Base-by-base conservation (phyloP, 306 rosid genomes). In the Ziziphus jujuba region DNA sequence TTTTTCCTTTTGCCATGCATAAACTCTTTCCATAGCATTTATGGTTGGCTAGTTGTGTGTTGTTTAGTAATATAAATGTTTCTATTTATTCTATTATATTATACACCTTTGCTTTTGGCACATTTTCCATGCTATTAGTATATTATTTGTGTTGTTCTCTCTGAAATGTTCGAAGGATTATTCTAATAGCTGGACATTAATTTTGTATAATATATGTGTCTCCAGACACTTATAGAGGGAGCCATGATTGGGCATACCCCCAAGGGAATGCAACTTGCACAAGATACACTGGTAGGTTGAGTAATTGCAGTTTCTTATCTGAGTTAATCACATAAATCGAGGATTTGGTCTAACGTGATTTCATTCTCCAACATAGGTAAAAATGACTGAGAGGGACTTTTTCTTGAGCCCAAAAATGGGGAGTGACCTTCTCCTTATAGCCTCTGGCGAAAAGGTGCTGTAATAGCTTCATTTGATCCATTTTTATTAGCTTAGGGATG, bases 181-280 rank as follows among this genome's bases (percentile, higher is more conserved):
- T 45, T 48, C 56, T 38, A 23, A 31, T 59, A 60, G 56, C n/a
- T 19, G 63, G 43, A 48, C 36, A 61, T 56, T 75, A 57, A 75
- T 61, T 55, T 60, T 36, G 72, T 56, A 73, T 52, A 72, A 52
- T 58, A 53, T 73, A 52, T 71, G 69, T 75, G 72, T 49, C 57
- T 82, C 75, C 84, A 93, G 99, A 79, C 83, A 63, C 89, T 93
- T 64, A 84, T 83, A 21, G 89, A 86, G 73, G 99, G 99, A 57
- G 96, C 99, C 65, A 93, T 93, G 97, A 16, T 59, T 82, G 99
- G 99, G 21, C 8, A 93, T 83, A 88, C 97, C 59, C 85, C 89
- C 44, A 82, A 76, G 72, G 99, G 99, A 80, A 88, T 93, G 99
- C 81, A 93, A 78, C 60, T 90, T 78, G 90, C 97, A 66, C 90